These are phyloP conservation scores for Cryptococcus maquisensis DNA, from an alignment of 1,284 basidiomycete genomes.

Conservation along the genomic window DNA sequence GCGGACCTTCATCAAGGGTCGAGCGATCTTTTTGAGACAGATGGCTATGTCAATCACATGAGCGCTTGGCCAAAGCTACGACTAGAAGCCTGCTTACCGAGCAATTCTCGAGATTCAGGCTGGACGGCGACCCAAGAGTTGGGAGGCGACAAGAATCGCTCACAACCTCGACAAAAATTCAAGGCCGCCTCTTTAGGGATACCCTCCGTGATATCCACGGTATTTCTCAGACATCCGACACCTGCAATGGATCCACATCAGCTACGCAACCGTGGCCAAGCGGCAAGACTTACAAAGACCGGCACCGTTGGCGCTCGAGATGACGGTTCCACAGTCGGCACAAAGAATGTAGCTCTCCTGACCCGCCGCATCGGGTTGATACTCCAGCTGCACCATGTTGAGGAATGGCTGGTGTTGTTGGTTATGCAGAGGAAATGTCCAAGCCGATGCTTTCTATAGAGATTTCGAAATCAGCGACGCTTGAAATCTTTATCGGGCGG, in stretches of 20 bases:
- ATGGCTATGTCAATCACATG: slow-evolving; percentile 54
- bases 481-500: not conserved
- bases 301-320: slow-evolving; percentile 78
- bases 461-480: not conserved
- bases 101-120: slow-evolving; percentile 87
- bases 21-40: slow-evolving; percentile 90
- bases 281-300: slow-evolving; percentile 65
- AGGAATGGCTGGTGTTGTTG: not conserved
- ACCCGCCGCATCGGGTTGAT: slow-evolving; percentile 41
- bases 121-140: slow-evolving; percentile 78
- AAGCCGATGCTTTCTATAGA: not conserved
- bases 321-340: slow-evolving; percentile 68
- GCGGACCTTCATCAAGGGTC: slow-evolving; percentile 81
- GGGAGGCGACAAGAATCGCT: slow-evolving; percentile 91
- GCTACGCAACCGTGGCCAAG: not conserved
- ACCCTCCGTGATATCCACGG: slow-evolving; percentile 94
- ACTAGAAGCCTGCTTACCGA: slow-evolving; percentile 51
- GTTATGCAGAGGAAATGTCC: not conserved
- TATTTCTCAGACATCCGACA: slow-evolving; percentile 48
- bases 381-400: slow-evolving; percentile 43
- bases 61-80: not conserved
- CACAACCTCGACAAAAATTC: slow-evolving; percentile 93
- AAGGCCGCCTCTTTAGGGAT: slow-evolving; percentile 97
- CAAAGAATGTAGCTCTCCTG: slow-evolving; percentile 48
- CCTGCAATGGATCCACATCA: slow-evolving; percentile 15